These are phyloP conservation scores for Leptodontidium sp. DNA, from an alignment of 2,329 filamentous ascomycete species.

Conservation along the genomic window DNA sequence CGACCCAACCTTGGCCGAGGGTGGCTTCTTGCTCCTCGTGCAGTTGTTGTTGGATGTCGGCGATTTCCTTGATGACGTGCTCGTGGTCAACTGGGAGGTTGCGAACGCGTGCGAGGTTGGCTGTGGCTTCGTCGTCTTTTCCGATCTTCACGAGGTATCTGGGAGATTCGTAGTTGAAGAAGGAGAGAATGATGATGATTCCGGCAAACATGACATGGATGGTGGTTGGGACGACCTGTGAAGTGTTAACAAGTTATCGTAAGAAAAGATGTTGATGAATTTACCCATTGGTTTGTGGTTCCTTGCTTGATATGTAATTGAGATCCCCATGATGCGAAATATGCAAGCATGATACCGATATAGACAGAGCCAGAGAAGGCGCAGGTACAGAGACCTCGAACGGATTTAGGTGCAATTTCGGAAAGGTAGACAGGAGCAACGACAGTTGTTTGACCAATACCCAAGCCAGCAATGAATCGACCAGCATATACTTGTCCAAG, in stretches of 20 bases:
- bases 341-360: constrained; percentile 79
- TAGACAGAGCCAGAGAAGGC: constrained; percentile 78
- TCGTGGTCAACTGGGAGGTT: constrained; percentile 65
- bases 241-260: constrained; percentile 44
- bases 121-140: constrained; percentile 63
- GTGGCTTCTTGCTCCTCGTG: constrained; percentile 77
- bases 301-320: constrained; percentile 57
- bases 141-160: constrained; percentile 73
- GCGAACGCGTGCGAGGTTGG: constrained; percentile 64
- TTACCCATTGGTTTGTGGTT: constrained; percentile 59
- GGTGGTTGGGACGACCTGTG: constrained; percentile 73
- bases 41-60: constrained; percentile 69
- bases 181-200: constrained; percentile 74
- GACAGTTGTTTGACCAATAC: constrained; percentile 72
- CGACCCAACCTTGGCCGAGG: constrained; percentile 67
- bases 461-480: constrained; percentile 68
- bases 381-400: constrained; percentile 78
- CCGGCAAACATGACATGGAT: constrained; percentile 81
- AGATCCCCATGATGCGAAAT: constrained; percentile 75
- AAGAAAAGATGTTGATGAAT: constrained; percentile 17
- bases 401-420: constrained; percentile 73
- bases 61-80: constrained; percentile 68
- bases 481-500: constrained; percentile 69
- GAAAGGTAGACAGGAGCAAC: constrained; percentile 77
- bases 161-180: constrained; percentile 74